Evolutionary conservation across 768 basidiomycete species (phyloP), one percentile per base, ranked within the genome.

Genomic region (Gautieria morchelliformis): DNA sequence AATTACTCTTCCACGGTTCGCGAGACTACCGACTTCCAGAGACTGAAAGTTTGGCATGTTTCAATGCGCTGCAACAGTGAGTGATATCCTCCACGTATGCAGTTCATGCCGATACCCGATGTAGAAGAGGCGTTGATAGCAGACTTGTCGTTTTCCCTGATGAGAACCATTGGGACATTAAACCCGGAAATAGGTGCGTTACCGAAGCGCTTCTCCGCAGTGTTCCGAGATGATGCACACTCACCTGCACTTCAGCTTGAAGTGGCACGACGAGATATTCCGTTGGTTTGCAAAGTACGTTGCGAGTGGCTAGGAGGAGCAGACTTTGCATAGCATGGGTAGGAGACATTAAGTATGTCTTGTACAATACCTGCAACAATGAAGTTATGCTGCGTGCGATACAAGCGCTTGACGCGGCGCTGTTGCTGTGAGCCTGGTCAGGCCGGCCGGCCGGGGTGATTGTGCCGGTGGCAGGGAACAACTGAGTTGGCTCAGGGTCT

Each of bases 211-310:
- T 30, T 17, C 0, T 42, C 41, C 41, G 10, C 41, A n/a, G 56
- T 33, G 40, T 14, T 50, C 19, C 33, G 22, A 12, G 49, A 44
- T 46, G 14, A 14, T 49, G 57, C 30, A 42, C 14, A 0, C 42
- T 9, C 20, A 49, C 24, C 53, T 20, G 24, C 22, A 42, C 33
- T 54, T 35, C 64, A 88, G 89, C 66, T 72, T 95, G 68, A 92
- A 93, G 68, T 98, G 95, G 95, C 91, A 97, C 71, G 76, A 87
- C 62, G 95, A 99, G 68, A 87, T 98, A 12, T 86, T 99, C 72
- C 77, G 81, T 59, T 98, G 92, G 92, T 85, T 96, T 60, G 81
- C 56, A 2, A 37, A 49, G 24, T 33, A 57, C 47, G 37, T 17
- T 19, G 17, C 35, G 9, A 37, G 35, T 37, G 35, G 10, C 35